These are phyloP conservation scores for Penicillium brasilianum DNA, from an alignment of 2,329 filamentous ascomycete species.

Conservation along the genomic window DNA sequence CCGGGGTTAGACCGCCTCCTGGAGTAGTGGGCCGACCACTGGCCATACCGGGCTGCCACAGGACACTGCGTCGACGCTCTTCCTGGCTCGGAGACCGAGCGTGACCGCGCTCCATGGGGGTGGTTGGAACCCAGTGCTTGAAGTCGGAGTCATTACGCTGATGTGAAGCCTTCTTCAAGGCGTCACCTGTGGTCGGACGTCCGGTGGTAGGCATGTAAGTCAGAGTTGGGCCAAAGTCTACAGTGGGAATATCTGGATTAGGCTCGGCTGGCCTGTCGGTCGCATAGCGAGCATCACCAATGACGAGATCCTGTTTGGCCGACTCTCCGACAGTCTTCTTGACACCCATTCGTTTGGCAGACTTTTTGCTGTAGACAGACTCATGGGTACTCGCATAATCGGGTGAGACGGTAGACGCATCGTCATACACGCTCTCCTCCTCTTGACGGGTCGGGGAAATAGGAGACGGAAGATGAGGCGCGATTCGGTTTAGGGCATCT, in stretches of 20 bases:
- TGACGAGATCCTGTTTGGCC: constrained; percentile 50
- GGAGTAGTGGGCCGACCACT: constrained; percentile 54
- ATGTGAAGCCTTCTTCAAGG: constrained; percentile 48
- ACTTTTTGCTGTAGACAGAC: constrained; percentile 54
- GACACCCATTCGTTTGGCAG: constrained; percentile 68
- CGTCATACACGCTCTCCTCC: constrained; percentile 61
- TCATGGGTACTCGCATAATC: constrained; percentile 76
- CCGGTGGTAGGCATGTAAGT: constrained; percentile 65
- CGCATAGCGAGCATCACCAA: constrained; percentile 54
- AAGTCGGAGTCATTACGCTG: constrained; percentile 41
- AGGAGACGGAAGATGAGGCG: constrained; percentile 38
- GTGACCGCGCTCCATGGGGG: constrained; percentile 39
- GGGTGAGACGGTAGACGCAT: constrained; percentile 67
- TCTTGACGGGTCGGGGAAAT: constrained; percentile 35
- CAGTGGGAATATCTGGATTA: constrained; percentile 67
- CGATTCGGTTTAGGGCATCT: constrained; percentile 57
- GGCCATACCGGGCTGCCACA: constrained; percentile 77
- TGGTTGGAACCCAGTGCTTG: constrained; percentile 27
- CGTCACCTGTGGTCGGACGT: constrained; percentile 62
- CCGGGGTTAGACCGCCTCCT: constrained; percentile 68
- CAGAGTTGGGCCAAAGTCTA: constrained; percentile 87
- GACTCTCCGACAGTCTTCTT: constrained; percentile 74
- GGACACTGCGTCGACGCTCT: constrained; percentile 67
- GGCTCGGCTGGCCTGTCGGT: constrained; percentile 39
- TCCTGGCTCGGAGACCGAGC: constrained; percentile 51